Conservation (phyloP, 176 grass and related monocot genomes). For the Cenchrus fungigraminus region DNA sequence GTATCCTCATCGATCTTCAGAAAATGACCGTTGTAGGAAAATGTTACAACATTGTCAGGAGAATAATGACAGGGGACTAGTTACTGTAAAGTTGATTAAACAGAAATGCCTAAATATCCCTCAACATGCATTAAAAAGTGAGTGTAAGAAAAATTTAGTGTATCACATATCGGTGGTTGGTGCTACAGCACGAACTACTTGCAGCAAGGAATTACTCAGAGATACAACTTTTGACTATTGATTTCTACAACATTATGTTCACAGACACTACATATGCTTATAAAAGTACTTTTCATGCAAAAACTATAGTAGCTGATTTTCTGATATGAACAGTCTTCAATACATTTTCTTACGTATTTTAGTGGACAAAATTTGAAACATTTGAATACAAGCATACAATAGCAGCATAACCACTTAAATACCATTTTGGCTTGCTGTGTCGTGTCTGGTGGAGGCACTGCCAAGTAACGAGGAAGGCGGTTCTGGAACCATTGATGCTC, state of each 20-base stretch:
- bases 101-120: not conserved
- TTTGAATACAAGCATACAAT: slow-evolving; percentile 1
- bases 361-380: slow-evolving; percentile 1
- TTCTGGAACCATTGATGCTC: slow-evolving; percentile 87
- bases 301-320: slow-evolving; percentile 4
- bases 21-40: slow-evolving; percentile 43
- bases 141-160: slow-evolving; percentile 29
- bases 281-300: slow-evolving; percentile 25
- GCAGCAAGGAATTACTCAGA: slow-evolving; percentile 20
- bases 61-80: not conserved
- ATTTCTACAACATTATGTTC: slow-evolving; percentile 21
- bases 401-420: slow-evolving; percentile 10
- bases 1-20: slow-evolving; percentile 93
- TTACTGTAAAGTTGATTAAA: slow-evolving; percentile 9
- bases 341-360: slow-evolving; percentile 9
- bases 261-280: not conserved
- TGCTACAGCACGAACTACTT: slow-evolving; percentile 9
- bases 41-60: slow-evolving; percentile 17
- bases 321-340: not conserved
- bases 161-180: not conserved
- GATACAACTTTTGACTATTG: slow-evolving; percentile 5
- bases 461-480: slow-evolving; percentile 81
- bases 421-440: slow-evolving; percentile 91
- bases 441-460: slow-evolving; percentile 88
- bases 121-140: slow-evolving; percentile 10